Evolutionary conservation across 2,329 filamentous ascomycete genomes (phyloP).

Genomic region (Botryosphaeria agaves): DNA sequence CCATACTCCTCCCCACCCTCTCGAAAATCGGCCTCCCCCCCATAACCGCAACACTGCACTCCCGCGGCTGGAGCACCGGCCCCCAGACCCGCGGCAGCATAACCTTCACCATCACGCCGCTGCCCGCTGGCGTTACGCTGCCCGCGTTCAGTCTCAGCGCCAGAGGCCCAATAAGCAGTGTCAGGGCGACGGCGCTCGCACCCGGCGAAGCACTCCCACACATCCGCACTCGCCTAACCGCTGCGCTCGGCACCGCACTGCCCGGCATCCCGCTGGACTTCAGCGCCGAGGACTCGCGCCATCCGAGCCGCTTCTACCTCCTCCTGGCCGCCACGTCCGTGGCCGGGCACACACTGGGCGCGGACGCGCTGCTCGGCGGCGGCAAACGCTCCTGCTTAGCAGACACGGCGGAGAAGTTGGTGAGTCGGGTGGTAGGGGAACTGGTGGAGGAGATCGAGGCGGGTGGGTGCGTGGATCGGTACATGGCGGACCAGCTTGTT

Average conservation of each 20-base stretch:
- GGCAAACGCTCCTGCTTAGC: conserved; percentile 7
- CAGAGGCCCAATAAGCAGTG: conserved; percentile 10
- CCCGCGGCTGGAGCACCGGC: conserved; percentile 37
- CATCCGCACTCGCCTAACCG: background rate
- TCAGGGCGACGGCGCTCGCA: conserved; percentile 21
- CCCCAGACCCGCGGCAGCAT: conserved; percentile 28
- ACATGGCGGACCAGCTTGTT: conserved; percentile 40
- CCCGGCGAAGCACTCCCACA: conserved; percentile 12
- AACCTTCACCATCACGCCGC: conserved; percentile 29
- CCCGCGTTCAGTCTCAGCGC: conserved; percentile 18
- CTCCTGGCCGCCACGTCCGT: conserved; percentile 36
- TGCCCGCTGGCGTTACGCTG: conserved; percentile 11
- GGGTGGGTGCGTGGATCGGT: conserved; percentile 33
- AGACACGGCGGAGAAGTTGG: conserved; percentile 4
- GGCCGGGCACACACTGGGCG: conserved; percentile 29
- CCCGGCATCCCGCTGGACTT: too few relatives aligned
- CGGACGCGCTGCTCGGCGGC: conserved; percentile 34
- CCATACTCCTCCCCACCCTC: conserved; percentile 39
- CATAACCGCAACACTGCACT: conserved; percentile 23
- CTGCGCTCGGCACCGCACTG: conserved; percentile 22
- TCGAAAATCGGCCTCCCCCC: conserved; percentile 30
- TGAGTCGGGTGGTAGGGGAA: conserved; percentile 2
- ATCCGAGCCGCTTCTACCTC: conserved; percentile 26
- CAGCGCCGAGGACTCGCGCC: conserved; percentile 1
- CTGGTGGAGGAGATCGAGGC: conserved; percentile 30